Evolutionary conservation across 1,284 basidiomycete genomes (phyloP).

Genomic region (Ganoderma leucocontextum): DNA sequence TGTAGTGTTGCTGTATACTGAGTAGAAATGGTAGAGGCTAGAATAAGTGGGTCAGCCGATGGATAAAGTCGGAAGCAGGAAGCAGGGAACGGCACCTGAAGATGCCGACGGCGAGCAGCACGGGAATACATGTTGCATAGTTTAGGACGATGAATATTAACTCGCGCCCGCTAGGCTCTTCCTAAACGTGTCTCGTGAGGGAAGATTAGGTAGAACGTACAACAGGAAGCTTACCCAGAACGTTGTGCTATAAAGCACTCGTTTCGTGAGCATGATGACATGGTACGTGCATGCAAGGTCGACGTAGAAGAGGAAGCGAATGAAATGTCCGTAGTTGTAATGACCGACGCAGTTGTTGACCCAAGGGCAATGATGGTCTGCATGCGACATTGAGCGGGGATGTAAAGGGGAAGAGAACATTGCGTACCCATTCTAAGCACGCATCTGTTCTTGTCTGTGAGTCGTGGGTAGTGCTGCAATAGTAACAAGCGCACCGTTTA

Average conservation of each 20-base stretch:
- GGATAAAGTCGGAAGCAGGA: neutral
- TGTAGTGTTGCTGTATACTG: slow-evolving; percentile 85
- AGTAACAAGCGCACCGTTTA: slow-evolving; percentile 62
- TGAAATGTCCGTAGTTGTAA: slow-evolving; percentile 89
- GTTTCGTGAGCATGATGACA: slow-evolving; percentile 75
- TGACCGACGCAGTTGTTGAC: slow-evolving; percentile 92
- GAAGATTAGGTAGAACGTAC: neutral
- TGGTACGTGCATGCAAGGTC: slow-evolving; percentile 90
- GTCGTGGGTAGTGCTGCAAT: neutral
- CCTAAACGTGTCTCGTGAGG: slow-evolving; percentile 51
- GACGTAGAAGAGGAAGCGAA: slow-evolving; percentile 93
- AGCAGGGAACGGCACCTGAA: slow-evolving; percentile 68
- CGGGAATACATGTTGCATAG: slow-evolving; percentile 86
- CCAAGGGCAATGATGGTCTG: slow-evolving; percentile 94
- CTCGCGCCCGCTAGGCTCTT: slow-evolving; percentile 73
- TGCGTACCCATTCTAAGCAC: slow-evolving; percentile 80
- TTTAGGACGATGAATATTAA: slow-evolving; percentile 90
- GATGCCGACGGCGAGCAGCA: slow-evolving; percentile 84
- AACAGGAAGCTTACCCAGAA: slow-evolving; percentile 57
- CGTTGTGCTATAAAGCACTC: slow-evolving; percentile 61
- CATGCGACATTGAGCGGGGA: neutral
- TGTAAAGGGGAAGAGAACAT: neutral
- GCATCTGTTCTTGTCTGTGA: slow-evolving; percentile 57
- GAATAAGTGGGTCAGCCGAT: slow-evolving; percentile 1
- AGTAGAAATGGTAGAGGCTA: slow-evolving; percentile 85